Percentiles rank a stretch among this genome's conserved stretches.
These are phyloP conservation scores for Cystobasidiaceae sp. DNA, from an alignment of 1,284 basidiomycete genomes.

Conservation along the genomic window DNA sequence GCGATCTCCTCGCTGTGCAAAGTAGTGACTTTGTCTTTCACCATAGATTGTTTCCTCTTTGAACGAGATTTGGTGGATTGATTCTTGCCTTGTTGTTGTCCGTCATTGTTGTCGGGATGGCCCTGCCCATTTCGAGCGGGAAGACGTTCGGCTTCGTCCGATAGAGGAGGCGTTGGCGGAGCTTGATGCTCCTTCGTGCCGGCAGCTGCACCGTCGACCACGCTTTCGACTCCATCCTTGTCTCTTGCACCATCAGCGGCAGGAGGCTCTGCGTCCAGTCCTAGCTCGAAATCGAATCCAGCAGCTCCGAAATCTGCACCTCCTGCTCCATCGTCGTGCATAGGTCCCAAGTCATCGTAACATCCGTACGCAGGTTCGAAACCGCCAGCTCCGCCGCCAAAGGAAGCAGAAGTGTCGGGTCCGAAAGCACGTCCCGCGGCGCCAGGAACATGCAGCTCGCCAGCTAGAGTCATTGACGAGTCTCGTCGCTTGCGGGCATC, in stretches of 20 bases:
- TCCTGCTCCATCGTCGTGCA: no score
- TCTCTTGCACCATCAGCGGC: not conserved
- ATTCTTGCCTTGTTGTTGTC: not conserved
- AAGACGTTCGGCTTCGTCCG: not conserved
- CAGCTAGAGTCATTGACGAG: not conserved
- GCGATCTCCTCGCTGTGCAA: constrained; percentile 5
- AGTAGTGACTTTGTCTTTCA: constrained; percentile 13
- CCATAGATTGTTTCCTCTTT: not conserved
- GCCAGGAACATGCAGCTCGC: not conserved
- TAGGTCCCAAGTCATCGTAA: not conserved
- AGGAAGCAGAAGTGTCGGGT: constrained; percentile 16
- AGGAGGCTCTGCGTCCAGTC: not conserved
- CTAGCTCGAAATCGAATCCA: not conserved
- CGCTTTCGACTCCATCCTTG: no score
- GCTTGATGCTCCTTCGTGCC: no score
- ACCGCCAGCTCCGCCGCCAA: not conserved
- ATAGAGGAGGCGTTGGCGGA: constrained; percentile 7
- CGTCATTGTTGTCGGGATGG: not conserved
- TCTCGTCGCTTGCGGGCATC: not conserved
- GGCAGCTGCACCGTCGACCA: not conserved
- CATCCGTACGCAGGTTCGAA: not conserved
- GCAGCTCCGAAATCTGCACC: not conserved
- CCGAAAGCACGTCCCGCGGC: not conserved
- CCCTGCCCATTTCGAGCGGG: not conserved
- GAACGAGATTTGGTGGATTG: not conserved